phyloP scores from a whole-genome alignment of 768 basidiomycete species.

The Amanita muscaria region DNA sequence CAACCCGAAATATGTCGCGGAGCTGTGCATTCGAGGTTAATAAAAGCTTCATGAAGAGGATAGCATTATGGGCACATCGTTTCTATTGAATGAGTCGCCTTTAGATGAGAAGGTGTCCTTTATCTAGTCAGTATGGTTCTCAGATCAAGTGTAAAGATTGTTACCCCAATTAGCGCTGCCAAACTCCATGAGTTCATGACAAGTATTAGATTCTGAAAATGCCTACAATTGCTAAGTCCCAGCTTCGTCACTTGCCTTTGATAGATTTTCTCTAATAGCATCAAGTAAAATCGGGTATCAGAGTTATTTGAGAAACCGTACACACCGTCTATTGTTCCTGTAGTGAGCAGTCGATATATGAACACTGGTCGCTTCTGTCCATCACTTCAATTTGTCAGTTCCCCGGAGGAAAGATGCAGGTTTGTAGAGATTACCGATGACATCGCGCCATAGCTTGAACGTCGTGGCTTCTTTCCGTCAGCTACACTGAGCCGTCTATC shows the following conservation, averaged over 20 bases:
- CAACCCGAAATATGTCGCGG: conserved; percentile 86
- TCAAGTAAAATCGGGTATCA: not conserved
- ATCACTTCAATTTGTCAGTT: conserved; percentile 45
- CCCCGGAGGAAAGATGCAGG: conserved; percentile 8
- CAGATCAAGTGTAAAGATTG: not conserved
- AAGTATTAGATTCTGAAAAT: conserved; percentile 13
- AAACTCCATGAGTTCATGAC: conserved; percentile 3
- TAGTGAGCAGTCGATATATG: conserved; percentile 80
- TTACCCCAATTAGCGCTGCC: conserved; percentile 65
- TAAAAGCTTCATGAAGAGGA: conserved; percentile 1
- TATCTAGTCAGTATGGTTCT: not conserved
- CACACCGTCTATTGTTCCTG: conserved; percentile 85
- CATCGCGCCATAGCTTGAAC: conserved; percentile 97
- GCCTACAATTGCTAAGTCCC: conserved; percentile 78
- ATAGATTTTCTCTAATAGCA: conserved; percentile 72
- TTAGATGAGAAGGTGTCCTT: conserved; percentile 41
- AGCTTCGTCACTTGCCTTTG: conserved; percentile 93
- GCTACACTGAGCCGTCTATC: not conserved
- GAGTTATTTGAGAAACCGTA: not conserved
- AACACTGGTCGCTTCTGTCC: conserved; percentile 89
- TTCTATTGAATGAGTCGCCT: conserved; percentile 78
- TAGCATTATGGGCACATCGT: too few species aligned
- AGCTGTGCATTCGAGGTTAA: conserved; percentile 39
- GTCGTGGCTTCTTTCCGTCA: conserved; percentile 52
- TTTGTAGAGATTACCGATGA: conserved; percentile 55